Conservation (phyloP, 306 rosid species). For the Hylodesmum podocarpum region DNA sequence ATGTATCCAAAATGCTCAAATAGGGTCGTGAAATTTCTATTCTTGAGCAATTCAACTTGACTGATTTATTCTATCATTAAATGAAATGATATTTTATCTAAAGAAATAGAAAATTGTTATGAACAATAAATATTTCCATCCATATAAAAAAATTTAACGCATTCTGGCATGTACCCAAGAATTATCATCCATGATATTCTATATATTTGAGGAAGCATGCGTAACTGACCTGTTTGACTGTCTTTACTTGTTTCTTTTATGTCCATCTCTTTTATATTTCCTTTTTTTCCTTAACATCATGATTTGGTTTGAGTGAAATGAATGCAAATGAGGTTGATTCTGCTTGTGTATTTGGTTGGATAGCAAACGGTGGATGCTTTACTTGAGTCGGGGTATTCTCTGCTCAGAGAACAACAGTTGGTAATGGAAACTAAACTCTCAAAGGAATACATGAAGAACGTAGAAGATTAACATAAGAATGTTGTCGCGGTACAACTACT, state of each 20-base stretch:
- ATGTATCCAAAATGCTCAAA: not conserved
- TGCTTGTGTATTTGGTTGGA: constrained; percentile 43
- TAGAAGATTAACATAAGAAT: constrained; percentile 51
- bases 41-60: not conserved
- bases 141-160: not conserved
- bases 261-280: not conserved
- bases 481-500: constrained; percentile 2
- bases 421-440: constrained; percentile 88
- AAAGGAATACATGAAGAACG: constrained; percentile 96
- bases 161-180: not conserved
- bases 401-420: constrained; percentile 78
- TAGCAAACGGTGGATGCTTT: constrained; percentile 89
- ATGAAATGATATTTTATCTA: not conserved
- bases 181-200: not conserved
- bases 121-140: not conserved
- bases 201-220: constrained; percentile 1
- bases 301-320: constrained; percentile 20
- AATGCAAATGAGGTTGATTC: constrained; percentile 10
- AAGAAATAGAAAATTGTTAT: not conserved
- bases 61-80: not conserved
- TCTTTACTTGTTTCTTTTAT: not conserved
- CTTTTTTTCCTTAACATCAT: not conserved
- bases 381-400: constrained; percentile 80
- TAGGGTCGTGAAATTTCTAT: not conserved
- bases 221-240: not conserved